Evolutionary conservation across 2,329 filamentous ascomycete species (phyloP).

Genomic region (Colletotrichum cuscutae): DNA sequence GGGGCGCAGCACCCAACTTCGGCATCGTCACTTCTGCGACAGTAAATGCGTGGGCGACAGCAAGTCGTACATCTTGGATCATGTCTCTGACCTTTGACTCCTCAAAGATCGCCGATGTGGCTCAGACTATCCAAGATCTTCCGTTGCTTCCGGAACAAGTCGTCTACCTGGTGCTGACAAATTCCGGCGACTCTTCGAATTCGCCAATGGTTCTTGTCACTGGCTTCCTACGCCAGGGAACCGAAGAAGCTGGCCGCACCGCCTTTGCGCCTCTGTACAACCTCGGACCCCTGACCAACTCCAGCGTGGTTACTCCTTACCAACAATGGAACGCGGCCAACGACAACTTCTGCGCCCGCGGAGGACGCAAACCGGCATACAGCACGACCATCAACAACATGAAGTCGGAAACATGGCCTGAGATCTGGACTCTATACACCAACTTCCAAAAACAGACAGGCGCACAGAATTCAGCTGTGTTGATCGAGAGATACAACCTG

Average conservation of each 20-base stretch:
- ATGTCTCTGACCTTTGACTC: slow-evolving; percentile 39
- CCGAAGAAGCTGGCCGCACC: slow-evolving; percentile 40
- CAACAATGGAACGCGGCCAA: slow-evolving; percentile 51
- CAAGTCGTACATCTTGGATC: slow-evolving; percentile 39
- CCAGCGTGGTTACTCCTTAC: slow-evolving; percentile 45
- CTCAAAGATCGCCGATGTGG: slow-evolving; percentile 43
- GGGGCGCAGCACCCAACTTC: slow-evolving; percentile 61
- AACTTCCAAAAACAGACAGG: slow-evolving; percentile 45
- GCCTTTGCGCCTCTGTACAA: slow-evolving; percentile 49
- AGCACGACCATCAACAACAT: slow-evolving; percentile 46
- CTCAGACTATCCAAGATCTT: slow-evolving; percentile 48
- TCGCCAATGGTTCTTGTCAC: slow-evolving; percentile 41
- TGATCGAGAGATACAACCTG: slow-evolving; percentile 50
- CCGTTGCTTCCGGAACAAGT: slow-evolving; percentile 46
- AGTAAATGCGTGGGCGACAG: slow-evolving; percentile 49
- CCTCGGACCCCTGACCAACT: slow-evolving; percentile 43
- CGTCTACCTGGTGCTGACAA: slow-evolving; percentile 47
- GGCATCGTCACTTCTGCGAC: slow-evolving; percentile 58
- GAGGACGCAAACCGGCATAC: slow-evolving; percentile 52
- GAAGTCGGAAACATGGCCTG: slow-evolving; percentile 47
- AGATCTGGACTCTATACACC: slow-evolving; percentile 50
- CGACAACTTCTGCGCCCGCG: slow-evolving; percentile 48
- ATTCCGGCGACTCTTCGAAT: slow-evolving; percentile 23
- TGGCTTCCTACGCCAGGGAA: slow-evolving; percentile 45
- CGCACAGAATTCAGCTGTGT: slow-evolving; percentile 44